These are phyloP conservation scores for Ascosphaera pollenicola DNA, from an alignment of 2,329 filamentous ascomycete genomes.

Conservation along the genomic window DNA sequence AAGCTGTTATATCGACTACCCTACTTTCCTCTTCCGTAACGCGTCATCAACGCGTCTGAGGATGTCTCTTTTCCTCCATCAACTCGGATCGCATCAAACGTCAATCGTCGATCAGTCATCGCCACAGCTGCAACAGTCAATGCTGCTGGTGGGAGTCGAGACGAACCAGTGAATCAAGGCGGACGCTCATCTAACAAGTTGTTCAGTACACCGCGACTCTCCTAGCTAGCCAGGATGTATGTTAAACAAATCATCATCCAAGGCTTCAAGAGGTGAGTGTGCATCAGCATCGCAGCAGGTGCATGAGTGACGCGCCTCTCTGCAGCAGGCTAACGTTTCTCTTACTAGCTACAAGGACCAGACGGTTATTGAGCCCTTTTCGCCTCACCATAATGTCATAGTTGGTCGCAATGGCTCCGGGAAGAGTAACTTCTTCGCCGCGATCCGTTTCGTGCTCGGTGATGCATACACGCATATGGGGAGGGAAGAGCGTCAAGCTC, in stretches of 20 bases:
- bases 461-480: slow-evolving; percentile 95
- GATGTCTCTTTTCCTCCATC: too few species aligned
- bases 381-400: slow-evolving; percentile 91
- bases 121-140: neutral
- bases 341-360: slow-evolving; percentile 89
- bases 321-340: neutral
- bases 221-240: slow-evolving; percentile 42
- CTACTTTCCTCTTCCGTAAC: neutral
- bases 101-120: neutral
- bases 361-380: slow-evolving; percentile 95
- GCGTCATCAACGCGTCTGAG: slow-evolving; percentile 10
- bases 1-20: neutral
- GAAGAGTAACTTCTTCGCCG: slow-evolving; percentile 99
- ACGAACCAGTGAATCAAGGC: neutral
- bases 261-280: slow-evolving; percentile 86
- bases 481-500: slow-evolving; percentile 80
- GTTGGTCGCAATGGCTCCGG: slow-evolving; percentile 98
- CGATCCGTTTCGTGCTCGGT: slow-evolving; percentile 92
- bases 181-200: too few species aligned
- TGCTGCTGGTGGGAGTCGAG: neutral
- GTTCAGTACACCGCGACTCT: too few species aligned
- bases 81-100: too few species aligned
- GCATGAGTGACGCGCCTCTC: neutral
- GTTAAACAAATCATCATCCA: slow-evolving; percentile 99
- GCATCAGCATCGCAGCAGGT: too few species aligned